Evolutionary conservation across 2,329 filamentous ascomycete species (phyloP).

Genomic region (Fusarium burgessii): DNA sequence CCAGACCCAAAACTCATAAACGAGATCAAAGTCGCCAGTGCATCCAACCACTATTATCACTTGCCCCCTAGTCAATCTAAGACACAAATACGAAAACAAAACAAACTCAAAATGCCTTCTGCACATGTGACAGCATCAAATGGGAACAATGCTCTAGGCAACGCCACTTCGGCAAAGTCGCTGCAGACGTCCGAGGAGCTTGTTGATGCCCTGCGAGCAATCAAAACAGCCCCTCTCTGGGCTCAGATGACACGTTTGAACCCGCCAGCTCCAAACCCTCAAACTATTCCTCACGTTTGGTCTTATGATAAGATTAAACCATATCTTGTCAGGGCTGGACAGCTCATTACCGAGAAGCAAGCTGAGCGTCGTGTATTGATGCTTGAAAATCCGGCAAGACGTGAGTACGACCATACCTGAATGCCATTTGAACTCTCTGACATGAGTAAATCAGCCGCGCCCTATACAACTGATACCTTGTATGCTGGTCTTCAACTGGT

Average conservation of each 20-base stretch:
- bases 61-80: not conserved
- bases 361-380: slow-evolving; percentile 57
- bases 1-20: too few species aligned
- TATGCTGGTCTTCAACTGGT: slow-evolving; percentile 69
- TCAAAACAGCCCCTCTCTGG: slow-evolving; percentile 57
- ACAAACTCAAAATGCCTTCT: not conserved
- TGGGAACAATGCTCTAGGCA: rapidly evolving
- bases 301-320: slow-evolving; percentile 51
- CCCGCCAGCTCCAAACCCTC: slow-evolving; percentile 59
- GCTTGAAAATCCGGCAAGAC: slow-evolving; percentile 55
- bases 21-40: not conserved
- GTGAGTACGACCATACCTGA: slow-evolving; percentile 50
- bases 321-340: slow-evolving; percentile 49
- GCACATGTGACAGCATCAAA: rapidly evolving
- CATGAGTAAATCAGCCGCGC: slow-evolving; percentile 53
- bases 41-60: rapidly evolving
- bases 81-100: too few species aligned
- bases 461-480: slow-evolving; percentile 68
- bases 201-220: not conserved
- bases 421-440: too few species aligned
- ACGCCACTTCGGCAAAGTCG: not conserved
- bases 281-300: slow-evolving; percentile 54
- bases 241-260: slow-evolving; percentile 60
- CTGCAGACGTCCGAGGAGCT: not conserved
- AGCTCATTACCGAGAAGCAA: slow-evolving; percentile 52